Evolutionary conservation across 73 alveolate species (phyloP).

Genomic region (Tetrahymena elliotti): DNA sequence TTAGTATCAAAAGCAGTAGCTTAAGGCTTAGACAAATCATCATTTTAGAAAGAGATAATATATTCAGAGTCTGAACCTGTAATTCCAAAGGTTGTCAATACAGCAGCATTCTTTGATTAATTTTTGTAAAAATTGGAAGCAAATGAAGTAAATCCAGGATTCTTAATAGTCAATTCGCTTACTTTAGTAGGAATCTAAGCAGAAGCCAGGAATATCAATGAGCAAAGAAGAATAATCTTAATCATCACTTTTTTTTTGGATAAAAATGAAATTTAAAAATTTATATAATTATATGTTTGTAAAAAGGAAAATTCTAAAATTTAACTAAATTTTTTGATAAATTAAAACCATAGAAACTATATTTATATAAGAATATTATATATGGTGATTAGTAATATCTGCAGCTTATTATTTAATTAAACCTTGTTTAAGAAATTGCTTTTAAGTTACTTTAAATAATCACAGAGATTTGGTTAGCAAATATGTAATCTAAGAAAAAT

Average conservation of each 20-base stretch:
- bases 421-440: no score
- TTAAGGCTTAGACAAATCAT: neutral
- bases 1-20: neutral
- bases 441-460: neutral
- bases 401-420: no score
- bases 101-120: neutral
- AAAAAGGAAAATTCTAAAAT: neutral
- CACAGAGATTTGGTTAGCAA: neutral
- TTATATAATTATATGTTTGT: neutral
- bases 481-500: no score
- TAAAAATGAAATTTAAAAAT: neutral
- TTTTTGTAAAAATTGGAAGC: neutral
- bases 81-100: neutral
- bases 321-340: neutral
- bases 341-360: neutral
- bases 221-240: neutral
- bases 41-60: neutral
- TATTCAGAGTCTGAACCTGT: neutral
- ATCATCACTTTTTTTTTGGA: neutral
- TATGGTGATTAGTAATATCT: neutral
- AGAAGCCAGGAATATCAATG: neutral
- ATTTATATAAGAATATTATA: neutral
- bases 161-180: neutral
- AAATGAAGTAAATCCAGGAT: neutral
- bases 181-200: neutral